Evolutionary conservation across 2,329 filamentous ascomycete species (phyloP), one percentile per base, ranked within the genome.

Genomic region (Alternaria dauci): DNA sequence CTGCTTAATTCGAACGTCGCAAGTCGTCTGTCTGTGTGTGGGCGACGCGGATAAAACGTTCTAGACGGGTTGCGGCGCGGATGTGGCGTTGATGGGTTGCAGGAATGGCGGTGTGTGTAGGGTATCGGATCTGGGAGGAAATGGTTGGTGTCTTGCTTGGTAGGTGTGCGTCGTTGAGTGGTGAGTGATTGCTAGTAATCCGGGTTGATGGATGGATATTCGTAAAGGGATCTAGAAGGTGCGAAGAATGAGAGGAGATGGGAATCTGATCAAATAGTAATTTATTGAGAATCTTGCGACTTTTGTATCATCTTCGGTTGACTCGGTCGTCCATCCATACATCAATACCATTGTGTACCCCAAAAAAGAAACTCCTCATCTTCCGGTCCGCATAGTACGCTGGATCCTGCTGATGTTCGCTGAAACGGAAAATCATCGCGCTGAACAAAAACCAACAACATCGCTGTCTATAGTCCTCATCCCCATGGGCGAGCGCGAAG

Each of bases 381-480:
- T 62, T 62, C 51, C 44, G 59, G 59, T 58, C 59, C 55, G 52
- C 57, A 43, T 11, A 48, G 32, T 42, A 28, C 32, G 26, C 26
- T 52, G 54, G 42, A 42, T 50, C 48, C 52, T 55, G 52, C 52
- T 42, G 56, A 59, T 62, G 52, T 52, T 62, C 50, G 48, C 59
- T 55, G 39, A 42, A 59, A 59, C 20, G 50, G n/a, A 51, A 50
- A 57, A 50, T 39, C 8, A 39, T 52, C 36, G 36, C 26, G 34
- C 26, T 34, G n/a, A 23, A 41, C 43, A 36, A 20, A 20, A 52
- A 38, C 3, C n/a, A 16, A n/a, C 16, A 38, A 38, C 16, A n/a
- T 38, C n/a, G 34, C 34, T 11, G 18, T n/a, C 1, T 36, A 51
- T n/a, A 43, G 41, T 23, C 16, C 8, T 20, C 34, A 43, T 30